phyloP scores from a whole-genome alignment of 768 basidiomycete genomes.

The Daedaleopsis sinensis region DNA sequence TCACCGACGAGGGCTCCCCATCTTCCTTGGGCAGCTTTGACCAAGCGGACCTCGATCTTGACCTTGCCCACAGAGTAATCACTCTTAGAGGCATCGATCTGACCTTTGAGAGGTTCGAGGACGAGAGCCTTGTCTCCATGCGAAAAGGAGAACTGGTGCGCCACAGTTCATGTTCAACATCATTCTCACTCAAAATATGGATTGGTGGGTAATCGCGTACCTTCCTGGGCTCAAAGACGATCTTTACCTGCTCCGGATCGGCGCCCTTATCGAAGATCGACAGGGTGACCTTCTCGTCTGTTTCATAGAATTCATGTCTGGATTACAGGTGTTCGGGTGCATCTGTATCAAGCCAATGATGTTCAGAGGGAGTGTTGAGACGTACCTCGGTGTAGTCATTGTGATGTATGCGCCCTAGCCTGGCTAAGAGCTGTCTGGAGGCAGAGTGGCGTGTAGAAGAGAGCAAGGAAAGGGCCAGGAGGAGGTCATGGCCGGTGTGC shows the following conservation, averaged over 20 bases:
- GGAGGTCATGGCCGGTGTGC: not conserved
- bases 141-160: conserved; percentile 55
- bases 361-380: not conserved
- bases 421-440: not conserved
- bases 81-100: conserved; percentile 68
- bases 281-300: conserved; percentile 71
- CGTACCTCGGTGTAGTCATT: conserved; percentile 12
- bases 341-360: not conserved
- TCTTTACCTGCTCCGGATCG: conserved; percentile 60
- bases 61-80: conserved; percentile 76
- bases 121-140: conserved; percentile 72
- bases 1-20: conserved; percentile 83
- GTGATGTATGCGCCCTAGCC: not conserved
- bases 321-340: not conserved
- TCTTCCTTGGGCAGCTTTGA: conserved; percentile 64
- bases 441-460: not conserved
- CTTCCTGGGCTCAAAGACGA: conserved; percentile 67
- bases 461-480: not conserved
- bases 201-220: conserved; percentile 40
- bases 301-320: conserved; percentile 90
- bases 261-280: conserved; percentile 81
- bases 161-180: conserved; percentile 7
- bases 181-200: not conserved
- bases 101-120: conserved; percentile 81
- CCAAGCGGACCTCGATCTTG: conserved; percentile 85